Evolutionary conservation across 306 rosid species (phyloP), one percentile per base, ranked within the genome.

Genomic region (Vigna unguiculata): DNA sequence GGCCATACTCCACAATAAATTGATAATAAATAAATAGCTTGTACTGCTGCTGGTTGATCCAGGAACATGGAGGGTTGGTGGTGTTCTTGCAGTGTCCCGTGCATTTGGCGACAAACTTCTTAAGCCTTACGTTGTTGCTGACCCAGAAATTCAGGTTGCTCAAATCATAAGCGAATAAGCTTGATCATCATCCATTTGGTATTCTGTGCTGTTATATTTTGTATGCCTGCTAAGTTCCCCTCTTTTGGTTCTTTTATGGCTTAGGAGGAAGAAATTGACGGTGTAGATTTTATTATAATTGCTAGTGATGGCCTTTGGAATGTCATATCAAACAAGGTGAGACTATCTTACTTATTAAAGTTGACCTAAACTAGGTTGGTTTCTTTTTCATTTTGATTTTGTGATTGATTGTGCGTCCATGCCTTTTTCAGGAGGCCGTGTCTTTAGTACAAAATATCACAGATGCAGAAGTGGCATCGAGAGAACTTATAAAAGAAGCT

Each of bases 21-120:
- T 59, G 48, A 63, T 30, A 57, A 51, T 58, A 28, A 55, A 32
- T 32, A 48, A 64, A 36, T 58, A 30, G 66, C 61, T 78, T 76
- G 60, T 38, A 65, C 48, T 64, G 20, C 48, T 80, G 36, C 48
- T 34, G 71, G 77, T 66, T 83, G 82, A 68, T 38, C 40, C 83
- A 93, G 97, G 97, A 82, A 93, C 97, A 14, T 93, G 97, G 97
- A 80, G 96, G 78, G 97, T 93, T 22, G 96, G 97, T n/a, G 97
- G 97, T 61, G 88, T 93, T 71, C 96, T 93, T 67, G 97, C 97
- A 17, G 96, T 93, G 49, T 93, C 97, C 55, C 97, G 97, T 76
- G 96, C 97, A 63, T 93, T 93, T 80, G 97, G 97, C 66, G 97
- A 93, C 76, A 93, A 85, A 77, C 84, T 90, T 81, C 91, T 93